Evolutionary conservation across 768 basidiomycete species (phyloP).

Genomic region (Leucocoprinus leucothites): DNA sequence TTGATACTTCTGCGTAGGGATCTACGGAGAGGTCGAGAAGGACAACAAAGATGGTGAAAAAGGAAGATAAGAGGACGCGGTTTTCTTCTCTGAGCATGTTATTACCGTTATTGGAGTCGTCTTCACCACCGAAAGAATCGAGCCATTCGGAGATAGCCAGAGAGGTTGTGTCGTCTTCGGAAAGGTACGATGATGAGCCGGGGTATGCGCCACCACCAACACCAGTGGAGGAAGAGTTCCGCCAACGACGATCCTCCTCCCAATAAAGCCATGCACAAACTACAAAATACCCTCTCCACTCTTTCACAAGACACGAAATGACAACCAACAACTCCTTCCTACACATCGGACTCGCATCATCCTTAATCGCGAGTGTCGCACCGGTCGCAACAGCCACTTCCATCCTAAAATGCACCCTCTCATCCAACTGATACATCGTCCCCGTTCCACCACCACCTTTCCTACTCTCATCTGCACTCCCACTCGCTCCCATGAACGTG

Average conservation of each 20-base stretch:
- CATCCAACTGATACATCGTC: conserved; percentile 71
- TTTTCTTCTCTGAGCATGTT: conserved; percentile 72
- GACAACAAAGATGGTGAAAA: conserved; percentile 89
- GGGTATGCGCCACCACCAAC: conserved; percentile 20
- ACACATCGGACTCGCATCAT: conserved; percentile 96
- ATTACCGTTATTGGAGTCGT: conserved; percentile 40
- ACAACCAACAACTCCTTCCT: conserved; percentile 91
- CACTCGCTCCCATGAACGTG: conserved; percentile 90
- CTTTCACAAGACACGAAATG: conserved; percentile 89
- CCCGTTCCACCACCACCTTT: conserved; percentile 85
- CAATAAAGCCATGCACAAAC: conserved; percentile 96
- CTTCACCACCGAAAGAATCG: conserved; percentile 45
- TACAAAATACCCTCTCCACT: conserved; percentile 95
- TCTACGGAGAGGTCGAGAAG: conserved; percentile 91
- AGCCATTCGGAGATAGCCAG: conserved; percentile 80
- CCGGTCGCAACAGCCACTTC: conserved; percentile 92
- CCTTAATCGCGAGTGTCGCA: conserved; percentile 82
- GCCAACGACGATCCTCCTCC: conserved; percentile 82
- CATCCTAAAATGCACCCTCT: conserved; percentile 79
- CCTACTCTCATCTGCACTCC: conserved; percentile 61
- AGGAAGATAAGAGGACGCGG: conserved; percentile 81
- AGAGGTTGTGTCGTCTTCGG: conserved; percentile 71
- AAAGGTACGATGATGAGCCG: conserved; percentile 23
- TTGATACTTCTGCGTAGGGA: conserved; percentile 89
- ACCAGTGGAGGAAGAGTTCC: conserved; percentile 25